phyloP scores from a whole-genome alignment of 1,284 basidiomycete species.

The Fomitopsis palustris region DNA sequence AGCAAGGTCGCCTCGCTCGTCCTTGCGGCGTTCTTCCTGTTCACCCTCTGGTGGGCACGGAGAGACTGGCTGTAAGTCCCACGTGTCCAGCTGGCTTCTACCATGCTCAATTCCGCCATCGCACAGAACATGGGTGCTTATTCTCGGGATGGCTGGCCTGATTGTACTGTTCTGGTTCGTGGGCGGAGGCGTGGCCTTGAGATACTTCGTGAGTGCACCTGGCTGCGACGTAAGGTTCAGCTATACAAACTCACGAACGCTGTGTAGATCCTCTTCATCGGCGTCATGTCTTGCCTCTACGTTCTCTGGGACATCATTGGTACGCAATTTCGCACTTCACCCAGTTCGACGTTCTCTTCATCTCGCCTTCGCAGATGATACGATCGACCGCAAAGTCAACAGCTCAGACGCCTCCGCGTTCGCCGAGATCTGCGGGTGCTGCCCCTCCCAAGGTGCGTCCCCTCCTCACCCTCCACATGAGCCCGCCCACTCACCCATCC shows the following conservation, averaged over 20 bases:
- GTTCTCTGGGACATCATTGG: conserved; percentile 86
- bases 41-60: conserved; percentile 91
- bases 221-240: conserved; percentile 4
- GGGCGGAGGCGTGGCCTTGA: conserved; percentile 62
- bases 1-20: conserved; percentile 87
- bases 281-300: conserved; percentile 93
- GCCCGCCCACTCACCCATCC: conserved; percentile 1
- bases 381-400: conserved; percentile 88
- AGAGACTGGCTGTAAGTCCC: conserved; percentile 69
- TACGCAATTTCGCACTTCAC: conserved; percentile 28
- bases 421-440: conserved; percentile 83
- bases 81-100: not conserved
- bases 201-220: conserved; percentile 57
- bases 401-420: conserved; percentile 90
- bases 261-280: conserved; percentile 82
- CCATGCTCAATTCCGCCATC: not conserved
- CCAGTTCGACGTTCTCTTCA: not conserved
- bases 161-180: conserved; percentile 87
- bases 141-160: conserved; percentile 72
- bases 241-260: conserved; percentile 6
- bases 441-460: conserved; percentile 58
- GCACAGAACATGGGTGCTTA: conserved; percentile 66
- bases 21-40: conserved; percentile 83
- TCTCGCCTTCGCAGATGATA: conserved; percentile 61
- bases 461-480: not conserved